Conservation (phyloP, 345 rosid species). For the Eucalyptus dawsonii region DNA sequence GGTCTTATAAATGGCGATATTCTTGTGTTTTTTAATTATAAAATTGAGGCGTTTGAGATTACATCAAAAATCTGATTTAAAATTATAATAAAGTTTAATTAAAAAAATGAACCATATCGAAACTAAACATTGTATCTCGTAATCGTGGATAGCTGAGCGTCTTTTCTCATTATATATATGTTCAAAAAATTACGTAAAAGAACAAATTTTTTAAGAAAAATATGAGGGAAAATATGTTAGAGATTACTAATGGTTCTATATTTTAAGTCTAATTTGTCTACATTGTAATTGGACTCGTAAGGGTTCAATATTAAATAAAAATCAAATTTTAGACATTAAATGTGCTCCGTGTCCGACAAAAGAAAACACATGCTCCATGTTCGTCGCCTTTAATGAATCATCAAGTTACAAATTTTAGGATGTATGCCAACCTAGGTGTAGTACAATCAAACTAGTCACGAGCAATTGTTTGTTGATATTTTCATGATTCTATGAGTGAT, state of each 20-base stretch:
- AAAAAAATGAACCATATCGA: not conserved
- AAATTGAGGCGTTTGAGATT: not conserved
- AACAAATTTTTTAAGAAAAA: not conserved
- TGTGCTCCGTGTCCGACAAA: no score
- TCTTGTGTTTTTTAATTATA: not conserved
- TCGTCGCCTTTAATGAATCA: no score
- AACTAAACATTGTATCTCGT: not conserved
- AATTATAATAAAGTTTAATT: no score
- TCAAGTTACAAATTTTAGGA: no score
- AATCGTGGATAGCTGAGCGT: rapidly evolving
- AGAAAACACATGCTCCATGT: no score
- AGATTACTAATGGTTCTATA: not conserved
- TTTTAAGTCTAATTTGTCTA: not conserved
- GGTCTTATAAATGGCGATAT: not conserved
- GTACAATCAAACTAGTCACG: no score
- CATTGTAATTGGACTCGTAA: rapidly evolving
- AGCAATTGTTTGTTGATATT: no score
- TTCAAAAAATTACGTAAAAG: not conserved
- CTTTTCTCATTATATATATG: rapidly evolving
- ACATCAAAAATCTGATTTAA: no score
- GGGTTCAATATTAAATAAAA: no score
- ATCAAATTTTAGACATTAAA: no score
- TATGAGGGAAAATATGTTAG: not conserved
- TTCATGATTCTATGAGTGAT: no score
- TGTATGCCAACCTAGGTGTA: no score